phyloP scores from a whole-genome alignment of 495 filamentous ascomycete species.

The Pyrenula massariospora region DNA sequence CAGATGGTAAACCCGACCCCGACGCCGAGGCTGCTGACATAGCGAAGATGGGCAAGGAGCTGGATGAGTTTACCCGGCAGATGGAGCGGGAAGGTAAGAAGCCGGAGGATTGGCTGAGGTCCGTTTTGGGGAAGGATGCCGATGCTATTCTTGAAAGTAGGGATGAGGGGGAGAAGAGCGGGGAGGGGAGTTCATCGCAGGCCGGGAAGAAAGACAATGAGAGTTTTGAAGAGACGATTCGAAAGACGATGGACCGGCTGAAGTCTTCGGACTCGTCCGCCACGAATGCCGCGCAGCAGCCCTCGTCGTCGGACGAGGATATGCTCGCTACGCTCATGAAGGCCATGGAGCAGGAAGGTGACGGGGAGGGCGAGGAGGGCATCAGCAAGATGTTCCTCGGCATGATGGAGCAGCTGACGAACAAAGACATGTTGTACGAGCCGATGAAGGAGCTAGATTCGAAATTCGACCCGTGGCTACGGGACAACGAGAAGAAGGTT shows the following conservation, averaged over 20 bases:
- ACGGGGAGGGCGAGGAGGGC: constrained; percentile 66
- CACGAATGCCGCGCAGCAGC: constrained; percentile 57
- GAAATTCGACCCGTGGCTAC: constrained; percentile 84
- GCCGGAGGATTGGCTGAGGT: constrained; percentile 70
- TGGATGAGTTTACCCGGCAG: constrained; percentile 66
- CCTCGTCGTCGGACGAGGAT: constrained; percentile 61
- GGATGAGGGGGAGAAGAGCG: constrained; percentile 72
- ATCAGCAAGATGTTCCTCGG: constrained; percentile 85
- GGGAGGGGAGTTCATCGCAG: constrained; percentile 25
- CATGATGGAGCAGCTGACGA: constrained; percentile 98
- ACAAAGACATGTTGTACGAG: constrained; percentile 96
- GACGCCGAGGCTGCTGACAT: neutral
- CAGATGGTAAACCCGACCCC: constrained; percentile 6
- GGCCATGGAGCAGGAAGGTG: constrained; percentile 56
- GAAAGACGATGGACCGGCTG: constrained; percentile 88
- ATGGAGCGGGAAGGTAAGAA: constrained; percentile 62
- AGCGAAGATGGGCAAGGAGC: constrained; percentile 2
- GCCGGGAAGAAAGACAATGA: constrained; percentile 20
- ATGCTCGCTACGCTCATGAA: constrained; percentile 78
- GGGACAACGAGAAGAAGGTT: constrained; percentile 57
- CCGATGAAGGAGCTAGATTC: constrained; percentile 93
- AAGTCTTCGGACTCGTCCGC: constrained; percentile 73
- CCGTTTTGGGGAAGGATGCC: constrained; percentile 55
- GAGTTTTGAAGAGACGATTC: constrained; percentile 82
- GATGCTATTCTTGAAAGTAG: neutral